These are phyloP conservation scores for Grosmannia clavigera DNA, from an alignment of 2,329 filamentous ascomycete genomes.

Conservation along the genomic window DNA sequence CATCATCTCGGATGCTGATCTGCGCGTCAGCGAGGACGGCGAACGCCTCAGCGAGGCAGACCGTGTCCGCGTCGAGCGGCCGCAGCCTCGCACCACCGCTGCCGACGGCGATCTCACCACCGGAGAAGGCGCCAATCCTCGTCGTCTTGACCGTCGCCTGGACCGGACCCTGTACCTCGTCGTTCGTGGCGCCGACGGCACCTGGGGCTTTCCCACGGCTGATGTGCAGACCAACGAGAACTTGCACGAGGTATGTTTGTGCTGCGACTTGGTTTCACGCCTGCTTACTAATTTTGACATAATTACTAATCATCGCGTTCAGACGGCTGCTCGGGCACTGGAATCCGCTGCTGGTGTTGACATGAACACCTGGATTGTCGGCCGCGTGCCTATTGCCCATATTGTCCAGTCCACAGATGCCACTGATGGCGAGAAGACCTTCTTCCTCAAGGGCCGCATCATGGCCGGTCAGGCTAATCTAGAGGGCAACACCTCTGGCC, in stretches of 20 bases:
- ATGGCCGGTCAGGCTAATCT: slow-evolving; percentile 92
- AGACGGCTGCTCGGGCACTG: slow-evolving; percentile 76
- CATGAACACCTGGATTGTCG: slow-evolving; percentile 99
- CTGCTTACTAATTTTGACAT: background rate
- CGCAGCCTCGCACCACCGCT: slow-evolving; percentile 54
- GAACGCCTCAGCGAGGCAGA: slow-evolving; percentile 46
- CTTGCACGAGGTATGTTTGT: slow-evolving; percentile 61
- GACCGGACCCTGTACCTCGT: slow-evolving; percentile 79
- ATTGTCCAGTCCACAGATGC: slow-evolving; percentile 34
- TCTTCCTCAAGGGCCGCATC: slow-evolving; percentile 93
- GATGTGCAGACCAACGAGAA: slow-evolving; percentile 58
- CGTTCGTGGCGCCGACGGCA: slow-evolving; percentile 57
- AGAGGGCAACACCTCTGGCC: slow-evolving; percentile 54
- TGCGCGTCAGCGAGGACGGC: slow-evolving; percentile 45
- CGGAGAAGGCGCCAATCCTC: slow-evolving; percentile 60
- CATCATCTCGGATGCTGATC: slow-evolving; percentile 64
- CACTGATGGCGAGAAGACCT: slow-evolving; percentile 63
- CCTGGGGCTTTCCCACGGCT: slow-evolving; percentile 75
- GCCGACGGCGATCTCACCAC: slow-evolving; percentile 65
- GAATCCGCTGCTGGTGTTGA: slow-evolving; percentile 70
- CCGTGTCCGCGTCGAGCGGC: slow-evolving; percentile 57
- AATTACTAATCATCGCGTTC: background rate
- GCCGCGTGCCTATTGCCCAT: slow-evolving; percentile 79
- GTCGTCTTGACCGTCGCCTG: slow-evolving; percentile 58
- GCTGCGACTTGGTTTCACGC: background rate